Base-by-base conservation (phyloP, 371 early-diverging fungal genomes). In the Mucor ambiguus region DNA sequence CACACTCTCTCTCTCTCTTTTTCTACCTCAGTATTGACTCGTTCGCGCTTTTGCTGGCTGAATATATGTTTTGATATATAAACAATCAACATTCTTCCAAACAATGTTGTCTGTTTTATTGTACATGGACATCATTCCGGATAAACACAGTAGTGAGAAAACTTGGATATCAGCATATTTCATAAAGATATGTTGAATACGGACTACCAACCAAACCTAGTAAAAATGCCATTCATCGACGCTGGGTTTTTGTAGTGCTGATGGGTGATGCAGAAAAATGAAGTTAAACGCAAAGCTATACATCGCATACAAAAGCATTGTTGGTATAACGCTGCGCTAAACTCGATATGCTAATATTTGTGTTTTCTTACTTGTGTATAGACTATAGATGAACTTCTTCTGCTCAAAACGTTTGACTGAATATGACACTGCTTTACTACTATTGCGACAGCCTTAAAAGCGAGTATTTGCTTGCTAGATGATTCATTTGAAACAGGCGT, bases 71-170 rank as follows among this genome's bases (percentile, higher is more conserved):
- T 24, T 49, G 49, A 49, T 49, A 24, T 22, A 43, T 44, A 44
- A 37, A 26, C 26, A 24, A 24, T 49, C 49, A 22, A 49, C 49
- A 49, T 49, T 49, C 49, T 49, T 35, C 4, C 22, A 58, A 58
- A 58, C 24, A 58, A 22, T 58, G 58, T 58, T 58, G 58, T 58
- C 58, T 49, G 22, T 26, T 12, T 49, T 49, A 20, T 44, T 37
- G 37, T 37, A 37, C 14, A 14, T 37, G 14, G 4, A 18, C 44
- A n/a, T 44, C 57, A 57, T 57, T 57, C 57, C 57, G 22, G 57
- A 3, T n/a, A 35, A 49, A 49, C 22, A 49, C 22, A 57, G 35
- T 33, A 11, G 33, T 58, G 57, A n/a, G 22, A 33, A 57, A 58
- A 58, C 58, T 38, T 58, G 26, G 24, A 5, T 24, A 12, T 9